Percentiles rank a stretch among this genome's conserved stretches.
Conservation (phyloP, 176 grass and related monocot species). For the Chrysopogon serrulatus region DNA sequence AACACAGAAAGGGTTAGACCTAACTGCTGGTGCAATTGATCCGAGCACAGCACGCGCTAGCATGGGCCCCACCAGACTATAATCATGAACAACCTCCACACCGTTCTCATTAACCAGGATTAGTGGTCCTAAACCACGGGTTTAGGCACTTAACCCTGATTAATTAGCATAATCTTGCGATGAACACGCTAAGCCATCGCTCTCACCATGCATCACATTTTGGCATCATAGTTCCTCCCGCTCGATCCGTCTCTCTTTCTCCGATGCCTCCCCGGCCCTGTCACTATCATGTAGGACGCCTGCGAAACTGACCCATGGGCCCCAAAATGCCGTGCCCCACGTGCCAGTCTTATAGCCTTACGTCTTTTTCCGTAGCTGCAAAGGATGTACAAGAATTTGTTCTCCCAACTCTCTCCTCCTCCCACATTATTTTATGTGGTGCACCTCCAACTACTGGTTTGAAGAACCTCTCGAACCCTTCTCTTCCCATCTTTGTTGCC, state of each 20-base stretch:
- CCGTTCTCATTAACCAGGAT: constrained; percentile 37
- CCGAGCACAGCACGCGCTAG: not conserved
- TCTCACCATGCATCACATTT: constrained; percentile 55
- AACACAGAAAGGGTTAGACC: not conserved
- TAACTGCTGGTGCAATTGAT: constrained; percentile 1
- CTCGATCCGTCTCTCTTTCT: constrained; percentile 25
- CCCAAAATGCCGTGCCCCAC: not conserved
- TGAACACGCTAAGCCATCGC: constrained; percentile 54
- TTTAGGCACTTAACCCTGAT: constrained; percentile 55
- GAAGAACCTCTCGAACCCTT: constrained; percentile 61
- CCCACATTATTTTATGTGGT: constrained; percentile 47
- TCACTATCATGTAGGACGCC: not conserved
- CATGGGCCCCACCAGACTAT: constrained; percentile 15
- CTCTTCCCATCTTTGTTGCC: constrained; percentile 33
- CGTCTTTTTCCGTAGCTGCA: not conserved
- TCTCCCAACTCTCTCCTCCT: constrained; percentile 28
- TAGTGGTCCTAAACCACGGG: constrained; percentile 39
- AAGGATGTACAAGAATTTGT: constrained; percentile 35
- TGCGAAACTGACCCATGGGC: not conserved
- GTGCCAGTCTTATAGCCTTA: not conserved
- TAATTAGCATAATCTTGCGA: constrained; percentile 43
- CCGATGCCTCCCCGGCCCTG: constrained; percentile 10
- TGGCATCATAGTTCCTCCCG: constrained; percentile 43
- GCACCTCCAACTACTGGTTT: constrained; percentile 44
- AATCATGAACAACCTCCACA: constrained; percentile 31